A percentile compares a stretch with the other conserved stretches of the same genome.
Conservation (phyloP, 1,284 basidiomycete species). For the Microbotryum scabiosae region DNA sequence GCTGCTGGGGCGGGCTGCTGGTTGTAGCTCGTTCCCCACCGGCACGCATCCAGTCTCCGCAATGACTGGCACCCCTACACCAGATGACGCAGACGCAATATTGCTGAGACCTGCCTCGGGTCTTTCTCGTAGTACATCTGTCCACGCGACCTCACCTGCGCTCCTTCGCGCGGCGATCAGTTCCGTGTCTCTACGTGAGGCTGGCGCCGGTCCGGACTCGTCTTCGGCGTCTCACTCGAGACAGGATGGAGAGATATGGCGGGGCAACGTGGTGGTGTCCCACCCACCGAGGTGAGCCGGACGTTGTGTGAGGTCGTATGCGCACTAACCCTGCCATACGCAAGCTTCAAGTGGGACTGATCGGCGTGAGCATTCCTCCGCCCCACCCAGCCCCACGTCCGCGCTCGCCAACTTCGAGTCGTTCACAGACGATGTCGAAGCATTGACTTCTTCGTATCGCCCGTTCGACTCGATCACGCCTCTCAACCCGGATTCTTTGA, state of each 20-base stretch:
- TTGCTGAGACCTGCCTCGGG: no score
- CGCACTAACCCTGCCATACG: background rate
- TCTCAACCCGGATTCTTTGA: conserved; percentile 1
- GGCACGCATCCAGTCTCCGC: no score
- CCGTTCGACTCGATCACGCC: conserved; percentile 5
- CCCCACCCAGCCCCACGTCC: background rate
- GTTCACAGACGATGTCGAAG: background rate
- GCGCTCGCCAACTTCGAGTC: background rate
- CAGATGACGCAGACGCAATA: no score
- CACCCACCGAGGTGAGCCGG: conserved; percentile 9
- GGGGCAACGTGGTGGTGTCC: conserved; percentile 10
- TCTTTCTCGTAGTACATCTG: background rate
- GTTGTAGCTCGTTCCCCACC: no score
- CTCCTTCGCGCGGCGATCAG: conserved; percentile 4
- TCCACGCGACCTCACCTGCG: conserved; percentile 11
- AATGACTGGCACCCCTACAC: no score
- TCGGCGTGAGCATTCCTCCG: no score
- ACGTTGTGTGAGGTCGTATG: background rate
- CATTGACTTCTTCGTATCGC: conserved; percentile 1
- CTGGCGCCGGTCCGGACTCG: background rate
- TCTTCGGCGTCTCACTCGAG: background rate
- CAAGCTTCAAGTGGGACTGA: background rate
- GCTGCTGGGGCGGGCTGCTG: no score
- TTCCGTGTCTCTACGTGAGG: background rate
- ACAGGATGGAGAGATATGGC: background rate